Evolutionary conservation across 495 filamentous ascomycete species (phyloP).

Genomic region (Aspergillus homomorphus): DNA sequence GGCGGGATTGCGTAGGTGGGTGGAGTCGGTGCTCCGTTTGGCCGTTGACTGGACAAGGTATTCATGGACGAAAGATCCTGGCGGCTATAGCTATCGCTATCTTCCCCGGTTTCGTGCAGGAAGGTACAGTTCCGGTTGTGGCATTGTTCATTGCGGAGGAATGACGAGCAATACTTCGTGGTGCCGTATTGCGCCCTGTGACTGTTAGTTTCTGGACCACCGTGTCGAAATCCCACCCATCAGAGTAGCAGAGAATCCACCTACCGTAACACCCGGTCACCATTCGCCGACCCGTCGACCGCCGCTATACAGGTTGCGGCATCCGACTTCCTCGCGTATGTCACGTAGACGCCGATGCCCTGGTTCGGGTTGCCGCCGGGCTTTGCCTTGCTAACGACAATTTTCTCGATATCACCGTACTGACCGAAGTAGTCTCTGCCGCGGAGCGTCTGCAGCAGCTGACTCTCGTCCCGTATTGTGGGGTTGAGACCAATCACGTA

Average conservation of each 20-base stretch:
- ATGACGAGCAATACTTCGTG: slow-evolving; percentile 98
- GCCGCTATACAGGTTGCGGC: slow-evolving; percentile 84
- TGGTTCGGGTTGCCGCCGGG: slow-evolving; percentile 66
- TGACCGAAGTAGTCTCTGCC: slow-evolving; percentile 93
- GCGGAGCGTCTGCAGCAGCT: slow-evolving; percentile 77
- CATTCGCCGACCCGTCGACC: slow-evolving; percentile 89
- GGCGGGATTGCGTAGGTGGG: slow-evolving; percentile 18
- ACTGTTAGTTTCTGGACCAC: slow-evolving; percentile 21
- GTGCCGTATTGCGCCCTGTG: slow-evolving; percentile 88
- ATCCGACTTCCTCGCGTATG: slow-evolving; percentile 83
- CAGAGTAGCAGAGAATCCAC: slow-evolving; percentile 10
- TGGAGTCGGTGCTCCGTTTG: slow-evolving; percentile 30
- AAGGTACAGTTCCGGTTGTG: slow-evolving; percentile 96
- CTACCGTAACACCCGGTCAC: slow-evolving; percentile 73
- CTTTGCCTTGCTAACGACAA: slow-evolving; percentile 95
- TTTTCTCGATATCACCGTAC: slow-evolving; percentile 97
- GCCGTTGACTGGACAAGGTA: slow-evolving; percentile 72
- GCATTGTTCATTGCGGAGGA: slow-evolving; percentile 87
- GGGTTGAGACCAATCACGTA: slow-evolving; percentile 95
- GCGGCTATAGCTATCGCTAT: slow-evolving; percentile 92
- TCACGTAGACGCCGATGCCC: slow-evolving; percentile 95
- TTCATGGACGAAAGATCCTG: slow-evolving; percentile 97
- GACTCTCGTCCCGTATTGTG: slow-evolving; percentile 82
- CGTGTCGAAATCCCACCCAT: no score
- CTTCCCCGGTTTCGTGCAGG: slow-evolving; percentile 93